phyloP scores from a whole-genome alignment of 257 asterid species.

The Solanum chmielewskii region DNA sequence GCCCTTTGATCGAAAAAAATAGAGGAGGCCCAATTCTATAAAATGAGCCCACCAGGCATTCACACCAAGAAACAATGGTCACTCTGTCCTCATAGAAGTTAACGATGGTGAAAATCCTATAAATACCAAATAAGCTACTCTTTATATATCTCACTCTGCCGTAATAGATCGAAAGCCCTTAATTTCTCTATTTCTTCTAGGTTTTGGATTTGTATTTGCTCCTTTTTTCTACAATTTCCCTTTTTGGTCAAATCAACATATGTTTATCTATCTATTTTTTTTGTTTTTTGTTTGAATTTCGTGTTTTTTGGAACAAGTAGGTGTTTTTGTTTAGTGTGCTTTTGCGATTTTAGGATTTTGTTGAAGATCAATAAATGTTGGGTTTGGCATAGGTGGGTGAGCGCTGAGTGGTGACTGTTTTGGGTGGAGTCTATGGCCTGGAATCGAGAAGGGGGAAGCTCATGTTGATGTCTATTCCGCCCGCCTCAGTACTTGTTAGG shows the following conservation, averaged over 20 bases:
- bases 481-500: background rate
- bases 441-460: conserved; percentile 19
- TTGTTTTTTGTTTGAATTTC: background rate
- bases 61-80: background rate
- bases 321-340: conserved; percentile 2
- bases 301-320: background rate
- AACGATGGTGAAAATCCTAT: background rate
- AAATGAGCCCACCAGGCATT: background rate
- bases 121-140: background rate
- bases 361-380: background rate
- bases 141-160: background rate
- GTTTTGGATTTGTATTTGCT: background rate
- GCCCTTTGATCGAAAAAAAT: too few species aligned
- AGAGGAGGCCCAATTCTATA: background rate
- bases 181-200: background rate
- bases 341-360: conserved; percentile 4
- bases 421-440: conserved; percentile 22
- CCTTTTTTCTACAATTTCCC: background rate
- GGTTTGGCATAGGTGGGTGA: background rate
- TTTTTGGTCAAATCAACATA: background rate
- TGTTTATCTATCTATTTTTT: background rate
- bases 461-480: background rate
- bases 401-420: background rate
- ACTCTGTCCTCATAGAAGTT: background rate
- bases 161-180: background rate